These are phyloP conservation scores for Zizania palustris DNA, from an alignment of 202 grass and related monocot species.

Conservation along the genomic window DNA sequence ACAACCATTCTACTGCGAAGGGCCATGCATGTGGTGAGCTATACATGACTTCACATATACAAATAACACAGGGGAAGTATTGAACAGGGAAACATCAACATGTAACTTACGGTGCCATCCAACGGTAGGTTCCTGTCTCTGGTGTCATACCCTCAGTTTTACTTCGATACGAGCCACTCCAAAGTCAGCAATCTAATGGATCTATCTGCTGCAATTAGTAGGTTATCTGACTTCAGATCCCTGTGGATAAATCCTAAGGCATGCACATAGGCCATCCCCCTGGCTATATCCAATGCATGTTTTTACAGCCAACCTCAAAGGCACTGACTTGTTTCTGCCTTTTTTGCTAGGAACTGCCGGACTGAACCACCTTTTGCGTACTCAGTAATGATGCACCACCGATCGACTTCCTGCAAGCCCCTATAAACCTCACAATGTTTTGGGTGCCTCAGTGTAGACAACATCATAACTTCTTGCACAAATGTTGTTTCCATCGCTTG, in stretches of 20 bases:
- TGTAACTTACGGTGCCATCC: conserved; percentile 90
- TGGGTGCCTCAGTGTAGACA: conserved; percentile 65
- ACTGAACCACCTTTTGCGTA: conserved; percentile 82
- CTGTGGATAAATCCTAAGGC: conserved; percentile 79
- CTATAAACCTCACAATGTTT: conserved; percentile 81
- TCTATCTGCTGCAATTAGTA: conserved; percentile 71
- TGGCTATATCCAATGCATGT: conserved; percentile 77
- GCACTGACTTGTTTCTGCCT: conserved; percentile 71
- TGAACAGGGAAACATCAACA: no score
- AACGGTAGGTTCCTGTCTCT: conserved; percentile 86
- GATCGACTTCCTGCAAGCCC: conserved; percentile 74
- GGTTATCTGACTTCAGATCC: conserved; percentile 81
- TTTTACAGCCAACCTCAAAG: conserved; percentile 69
- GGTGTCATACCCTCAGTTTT: conserved; percentile 83
- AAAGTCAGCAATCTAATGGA: conserved; percentile 89
- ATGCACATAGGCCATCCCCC: conserved; percentile 83
- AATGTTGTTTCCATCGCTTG: conserved; percentile 80
- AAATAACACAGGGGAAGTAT: conserved; percentile 18
- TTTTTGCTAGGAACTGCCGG: conserved; percentile 67
- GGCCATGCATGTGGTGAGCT: not conserved
- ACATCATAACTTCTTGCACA: conserved; percentile 88
- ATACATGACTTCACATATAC: not conserved
- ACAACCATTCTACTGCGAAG: not conserved
- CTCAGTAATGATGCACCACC: conserved; percentile 82
- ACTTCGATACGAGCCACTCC: conserved; percentile 88